phyloP scores from a whole-genome alignment of 257 asterid genomes.

The Solanum arcanum region DNA sequence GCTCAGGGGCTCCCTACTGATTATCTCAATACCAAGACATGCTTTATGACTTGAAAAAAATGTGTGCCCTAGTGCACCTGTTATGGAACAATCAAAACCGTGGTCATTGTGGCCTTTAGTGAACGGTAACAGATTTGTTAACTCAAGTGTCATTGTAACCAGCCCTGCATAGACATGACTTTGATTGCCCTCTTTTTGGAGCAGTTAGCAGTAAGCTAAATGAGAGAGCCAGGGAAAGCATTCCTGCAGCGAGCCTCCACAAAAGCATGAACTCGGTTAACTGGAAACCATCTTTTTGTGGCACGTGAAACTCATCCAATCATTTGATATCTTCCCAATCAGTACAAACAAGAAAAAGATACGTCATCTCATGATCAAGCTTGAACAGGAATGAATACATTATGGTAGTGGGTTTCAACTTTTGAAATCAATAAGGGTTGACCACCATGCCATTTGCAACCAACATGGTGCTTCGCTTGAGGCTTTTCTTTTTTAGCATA shows the following conservation, averaged over 20 bases:
- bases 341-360: neutral
- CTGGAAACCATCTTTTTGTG: neutral
- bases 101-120: neutral
- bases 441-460: neutral
- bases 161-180: neutral
- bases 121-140: neutral
- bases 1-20: neutral
- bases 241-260: neutral
- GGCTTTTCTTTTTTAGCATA: neutral
- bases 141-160: neutral
- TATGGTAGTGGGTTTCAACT: neutral
- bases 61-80: neutral
- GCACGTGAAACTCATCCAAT: neutral
- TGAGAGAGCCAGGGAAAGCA: neutral
- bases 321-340: neutral
- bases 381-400: neutral
- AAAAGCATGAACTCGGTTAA: neutral
- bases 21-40: neutral
- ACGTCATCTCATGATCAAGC: neutral
- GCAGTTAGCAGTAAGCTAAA: neutral
- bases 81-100: neutral
- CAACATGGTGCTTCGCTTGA: neutral
- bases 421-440: neutral
- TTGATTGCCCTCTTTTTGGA: neutral
- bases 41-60: neutral